Conservation (phyloP, 192 early-diverging fungal genomes). For the Pecoramyces ruminantium region DNA sequence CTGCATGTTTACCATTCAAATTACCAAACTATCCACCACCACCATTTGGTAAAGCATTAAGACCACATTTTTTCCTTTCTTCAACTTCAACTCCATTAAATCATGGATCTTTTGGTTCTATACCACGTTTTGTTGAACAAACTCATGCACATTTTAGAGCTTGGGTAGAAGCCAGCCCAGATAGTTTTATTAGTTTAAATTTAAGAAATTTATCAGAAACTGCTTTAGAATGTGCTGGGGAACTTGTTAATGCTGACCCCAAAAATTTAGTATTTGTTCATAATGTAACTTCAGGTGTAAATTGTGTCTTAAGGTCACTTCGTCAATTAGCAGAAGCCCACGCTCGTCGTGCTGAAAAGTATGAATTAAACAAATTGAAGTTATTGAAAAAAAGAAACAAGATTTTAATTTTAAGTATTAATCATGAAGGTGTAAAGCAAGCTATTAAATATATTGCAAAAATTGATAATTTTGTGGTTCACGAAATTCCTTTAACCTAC, state of each 20-base stretch:
- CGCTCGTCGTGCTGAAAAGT: background rate
- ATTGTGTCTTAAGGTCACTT: conserved; percentile 15
- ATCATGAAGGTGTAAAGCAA: conserved; percentile 26
- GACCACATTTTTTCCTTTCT: conserved; percentile 22
- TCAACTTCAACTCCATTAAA: conserved; percentile 29
- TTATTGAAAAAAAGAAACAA: background rate
- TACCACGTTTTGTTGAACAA: conserved; percentile 8
- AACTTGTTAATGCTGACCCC: conserved; percentile 23
- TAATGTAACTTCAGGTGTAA: conserved; percentile 38
- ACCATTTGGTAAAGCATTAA: background rate
- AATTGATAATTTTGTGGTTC: conserved; percentile 15
- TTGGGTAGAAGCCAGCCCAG: conserved; percentile 18
- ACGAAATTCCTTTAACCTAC: conserved; percentile 21
- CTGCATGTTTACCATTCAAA: background rate
- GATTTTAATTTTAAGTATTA: conserved; percentile 34
- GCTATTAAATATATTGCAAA: conserved; percentile 23
- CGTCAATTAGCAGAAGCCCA: background rate
- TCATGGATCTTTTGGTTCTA: conserved; percentile 44
- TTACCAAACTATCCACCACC: background rate
- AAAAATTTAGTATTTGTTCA: conserved; percentile 33
- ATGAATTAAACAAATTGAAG: conserved; percentile 5
- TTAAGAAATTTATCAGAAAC: conserved; percentile 9
- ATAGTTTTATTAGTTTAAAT: conserved; percentile 27
- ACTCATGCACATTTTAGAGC: conserved; percentile 5
- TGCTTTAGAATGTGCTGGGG: conserved; percentile 14